Evolutionary conservation across 768 basidiomycete genomes (phyloP).

Genomic region (Lepiota venenata): DNA sequence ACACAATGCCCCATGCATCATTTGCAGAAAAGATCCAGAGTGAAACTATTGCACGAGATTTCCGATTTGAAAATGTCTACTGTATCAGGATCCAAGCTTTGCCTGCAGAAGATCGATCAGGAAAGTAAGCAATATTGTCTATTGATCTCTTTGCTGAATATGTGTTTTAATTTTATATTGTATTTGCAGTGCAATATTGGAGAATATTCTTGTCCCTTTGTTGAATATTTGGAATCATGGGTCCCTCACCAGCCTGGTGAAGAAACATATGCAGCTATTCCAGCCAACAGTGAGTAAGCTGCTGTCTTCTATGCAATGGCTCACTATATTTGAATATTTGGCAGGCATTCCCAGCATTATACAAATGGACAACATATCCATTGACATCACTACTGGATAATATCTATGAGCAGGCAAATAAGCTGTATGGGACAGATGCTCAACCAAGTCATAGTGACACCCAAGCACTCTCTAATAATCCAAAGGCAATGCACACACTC

Average conservation of each 20-base stretch:
- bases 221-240: background rate
- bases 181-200: background rate
- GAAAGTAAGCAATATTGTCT: background rate
- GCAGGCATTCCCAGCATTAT: background rate
- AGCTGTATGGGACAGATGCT: background rate
- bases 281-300: background rate
- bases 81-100: background rate
- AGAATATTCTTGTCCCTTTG: background rate
- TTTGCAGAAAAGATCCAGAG: background rate
- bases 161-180: background rate
- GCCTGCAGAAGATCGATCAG: background rate
- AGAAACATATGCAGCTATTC: background rate
- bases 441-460: too few species aligned
- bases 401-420: background rate
- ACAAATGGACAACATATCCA: background rate
- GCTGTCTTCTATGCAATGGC: background rate
- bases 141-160: background rate
- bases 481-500: background rate
- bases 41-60: background rate
- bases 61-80: background rate
- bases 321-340: background rate
- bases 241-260: background rate
- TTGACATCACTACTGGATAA: background rate
- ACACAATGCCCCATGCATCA: background rate
- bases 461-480: too few species aligned